phyloP scores from a whole-genome alignment of 495 filamentous ascomycete species.

The Aspergillus campestris region DNA sequence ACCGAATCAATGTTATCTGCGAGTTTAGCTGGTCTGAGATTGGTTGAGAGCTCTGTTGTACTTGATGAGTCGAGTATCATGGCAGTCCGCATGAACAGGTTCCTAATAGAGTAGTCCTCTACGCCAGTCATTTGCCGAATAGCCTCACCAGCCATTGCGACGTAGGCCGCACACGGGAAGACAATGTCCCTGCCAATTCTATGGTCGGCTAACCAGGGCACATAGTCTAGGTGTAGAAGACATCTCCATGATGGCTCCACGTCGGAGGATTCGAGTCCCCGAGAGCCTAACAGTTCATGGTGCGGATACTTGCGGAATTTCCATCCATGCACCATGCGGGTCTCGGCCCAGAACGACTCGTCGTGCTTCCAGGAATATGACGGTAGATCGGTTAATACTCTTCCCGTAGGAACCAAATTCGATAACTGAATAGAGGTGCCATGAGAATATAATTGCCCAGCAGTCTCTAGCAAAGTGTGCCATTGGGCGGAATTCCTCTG shows the following conservation, averaged over 20 bases:
- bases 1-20: constrained; percentile 23
- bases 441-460: constrained; percentile 19
- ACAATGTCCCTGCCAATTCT: constrained; percentile 23
- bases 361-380: constrained; percentile 45
- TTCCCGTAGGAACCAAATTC: constrained; percentile 18
- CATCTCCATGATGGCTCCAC: constrained; percentile 45
- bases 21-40: constrained; percentile 16
- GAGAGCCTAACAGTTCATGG: constrained; percentile 39
- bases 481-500: constrained; percentile 11
- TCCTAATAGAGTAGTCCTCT: constrained; percentile 10
- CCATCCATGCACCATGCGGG: constrained; percentile 35
- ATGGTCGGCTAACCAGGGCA: constrained; percentile 45
- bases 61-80: constrained; percentile 15
- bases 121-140: constrained; percentile 27
- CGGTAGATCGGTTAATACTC: constrained; percentile 33
- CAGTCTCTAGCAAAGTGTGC: constrained; percentile 13
- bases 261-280: constrained; percentile 28
- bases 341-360: constrained; percentile 38
- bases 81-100: constrained; percentile 15
- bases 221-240: constrained; percentile 29
- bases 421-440: constrained; percentile 14
- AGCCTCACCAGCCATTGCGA: constrained; percentile 42
- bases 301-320: constrained; percentile 34
- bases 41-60: constrained; percentile 19
- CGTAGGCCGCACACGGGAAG: constrained; percentile 42